phyloP scores from a whole-genome alignment of 352 stramenopile species.

The Blastocystis sp. region DNA sequence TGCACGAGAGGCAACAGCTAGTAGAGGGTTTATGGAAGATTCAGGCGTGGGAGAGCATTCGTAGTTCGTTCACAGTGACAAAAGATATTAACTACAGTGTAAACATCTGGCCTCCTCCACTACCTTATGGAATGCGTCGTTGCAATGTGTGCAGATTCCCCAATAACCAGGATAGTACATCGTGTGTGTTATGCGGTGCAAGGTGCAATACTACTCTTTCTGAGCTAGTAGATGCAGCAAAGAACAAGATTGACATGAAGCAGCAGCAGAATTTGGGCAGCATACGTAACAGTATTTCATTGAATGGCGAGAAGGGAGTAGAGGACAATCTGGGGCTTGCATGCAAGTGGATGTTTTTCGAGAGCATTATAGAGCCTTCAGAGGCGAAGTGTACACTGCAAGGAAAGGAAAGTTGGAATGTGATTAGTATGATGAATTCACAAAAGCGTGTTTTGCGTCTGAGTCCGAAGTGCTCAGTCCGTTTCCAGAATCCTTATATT shows the following conservation, averaged over 20 bases:
- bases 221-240: neutral
- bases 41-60: conserved; percentile 14
- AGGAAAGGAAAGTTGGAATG: neutral
- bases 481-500: neutral
- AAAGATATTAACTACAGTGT: neutral
- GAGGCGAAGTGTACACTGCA: neutral
- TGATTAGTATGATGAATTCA: neutral
- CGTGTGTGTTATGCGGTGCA: conserved; percentile 13
- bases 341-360: conserved; percentile 53
- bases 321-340: neutral
- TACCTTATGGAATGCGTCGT: conserved; percentile 13
- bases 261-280: neutral
- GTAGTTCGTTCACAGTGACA: neutral
- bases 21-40: conserved; percentile 17
- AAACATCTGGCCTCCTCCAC: neutral
- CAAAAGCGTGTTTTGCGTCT: conserved; percentile 27
- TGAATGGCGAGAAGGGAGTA: neutral
- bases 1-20: neutral
- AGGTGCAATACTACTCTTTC: neutral
- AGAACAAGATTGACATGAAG: neutral
- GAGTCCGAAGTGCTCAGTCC: neutral
- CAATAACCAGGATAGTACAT: neutral
- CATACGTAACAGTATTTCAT: neutral
- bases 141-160: conserved; percentile 53
- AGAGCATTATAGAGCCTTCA: neutral